A percentile compares a stretch with the other conserved stretches of the same genome.
phyloP scores from a whole-genome alignment of 176 grass and related monocot genomes.

The Paspalum notatum region DNA sequence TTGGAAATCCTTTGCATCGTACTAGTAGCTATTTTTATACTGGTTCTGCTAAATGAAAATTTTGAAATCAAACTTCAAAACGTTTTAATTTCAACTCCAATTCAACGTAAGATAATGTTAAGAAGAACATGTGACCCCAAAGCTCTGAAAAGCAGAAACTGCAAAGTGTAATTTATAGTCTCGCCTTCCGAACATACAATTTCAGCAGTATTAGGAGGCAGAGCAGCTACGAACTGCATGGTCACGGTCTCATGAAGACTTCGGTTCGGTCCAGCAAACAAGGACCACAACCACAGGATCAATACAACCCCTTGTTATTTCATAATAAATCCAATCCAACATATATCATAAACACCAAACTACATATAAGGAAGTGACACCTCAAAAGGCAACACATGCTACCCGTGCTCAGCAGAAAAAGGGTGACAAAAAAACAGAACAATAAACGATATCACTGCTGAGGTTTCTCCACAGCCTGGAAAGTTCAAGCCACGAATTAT shows the following conservation, averaged over 20 bases:
- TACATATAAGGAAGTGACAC: neutral
- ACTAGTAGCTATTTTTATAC: neutral
- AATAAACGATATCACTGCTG: slow-evolving; percentile 14
- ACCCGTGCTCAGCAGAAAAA: neutral
- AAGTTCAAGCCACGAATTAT: slow-evolving; percentile 54
- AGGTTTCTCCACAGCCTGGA: slow-evolving; percentile 41
- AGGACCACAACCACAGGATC: neutral
- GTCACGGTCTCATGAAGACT: neutral
- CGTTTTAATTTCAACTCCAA: too few species aligned
- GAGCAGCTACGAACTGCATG: neutral
- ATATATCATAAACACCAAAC: neutral
- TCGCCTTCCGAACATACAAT: neutral
- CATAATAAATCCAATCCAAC: neutral
- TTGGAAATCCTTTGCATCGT: too few species aligned
- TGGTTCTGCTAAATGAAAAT: neutral
- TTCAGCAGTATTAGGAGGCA: neutral
- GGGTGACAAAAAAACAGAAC: neutral
- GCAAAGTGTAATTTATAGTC: too few species aligned
- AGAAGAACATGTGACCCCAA: too few species aligned
- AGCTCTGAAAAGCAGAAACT: neutral
- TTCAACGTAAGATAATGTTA: too few species aligned
- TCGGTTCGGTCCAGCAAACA: neutral
- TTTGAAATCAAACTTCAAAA: neutral
- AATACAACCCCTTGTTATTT: neutral
- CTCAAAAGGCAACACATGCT: slow-evolving; percentile 1